Base-by-base conservation (phyloP, 495 filamentous ascomycete species). In the Schizothecium vesticola region DNA sequence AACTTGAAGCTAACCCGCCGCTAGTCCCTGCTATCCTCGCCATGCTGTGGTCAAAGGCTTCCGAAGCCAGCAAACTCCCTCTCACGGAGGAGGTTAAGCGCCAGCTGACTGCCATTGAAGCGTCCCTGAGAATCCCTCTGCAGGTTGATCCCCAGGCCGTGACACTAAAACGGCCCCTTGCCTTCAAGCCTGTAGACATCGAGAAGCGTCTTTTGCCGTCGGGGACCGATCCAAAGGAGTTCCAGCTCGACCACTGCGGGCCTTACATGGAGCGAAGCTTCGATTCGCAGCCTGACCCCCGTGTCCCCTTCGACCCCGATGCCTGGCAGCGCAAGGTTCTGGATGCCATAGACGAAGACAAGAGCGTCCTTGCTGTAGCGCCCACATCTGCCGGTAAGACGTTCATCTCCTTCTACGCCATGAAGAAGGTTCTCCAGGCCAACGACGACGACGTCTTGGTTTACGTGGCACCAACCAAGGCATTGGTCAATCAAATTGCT, bases 401-500 rank as follows among this genome's bases (percentile, higher is more conserved):
- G 0, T 86, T 86, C 69, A 85, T 86, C 63, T 81, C 80, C 1
- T 94, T 93, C 78, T 92, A 94, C 71, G 91, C 91, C 0, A 94
- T 94, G 87, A 87, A 89, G 70, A 86, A 92, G 72, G 77, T 93
- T 11, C 81, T 94, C 22, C 78, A 89, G 70, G 82, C 82, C 6
- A 84, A 86, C 63, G 83, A 92, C 69, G 85, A 92, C 31, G 86
- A 86, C 21, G 81, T 94, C 12, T 74, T 93, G 5, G 88, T 94
- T 7, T 94, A 93, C 72, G 86, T 94, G 26, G 91, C 90, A 2
- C 91, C 91, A 1, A 94, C 91, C 1, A 94, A 94, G 76, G 91
- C 91, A 9, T 77, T 94, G 13, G 90, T 94, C 66, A 94, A 93
- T 74, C 91, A 93, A 72, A 92, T 94, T 69, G 91, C 89, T 0